Percentiles rank a stretch among this genome's conserved stretches.
Evolutionary conservation across 148 eudicot species (phyloP).

Genomic region (Fagopyrum homotropicum): DNA sequence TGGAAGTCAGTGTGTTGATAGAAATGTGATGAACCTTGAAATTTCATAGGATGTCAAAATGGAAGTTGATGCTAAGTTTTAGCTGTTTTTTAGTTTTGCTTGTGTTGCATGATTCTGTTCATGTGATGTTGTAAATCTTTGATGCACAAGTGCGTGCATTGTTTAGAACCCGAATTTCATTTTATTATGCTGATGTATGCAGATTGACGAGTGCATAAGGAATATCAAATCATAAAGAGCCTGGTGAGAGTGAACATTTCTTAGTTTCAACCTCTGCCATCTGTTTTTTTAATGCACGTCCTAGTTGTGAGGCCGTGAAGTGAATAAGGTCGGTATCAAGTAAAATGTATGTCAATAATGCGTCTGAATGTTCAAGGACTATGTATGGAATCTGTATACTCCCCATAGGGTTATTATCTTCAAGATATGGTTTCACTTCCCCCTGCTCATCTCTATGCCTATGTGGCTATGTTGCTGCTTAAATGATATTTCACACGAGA

Average conservation of each 20-base stretch:
- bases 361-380: background rate
- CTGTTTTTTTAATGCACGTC: background rate
- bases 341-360: background rate
- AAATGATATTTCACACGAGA: no score
- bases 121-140: background rate
- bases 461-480: no score
- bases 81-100: background rate
- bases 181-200: background rate
- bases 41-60: background rate
- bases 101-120: background rate
- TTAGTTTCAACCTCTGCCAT: background rate
- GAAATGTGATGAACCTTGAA: background rate
- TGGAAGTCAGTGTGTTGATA: background rate
- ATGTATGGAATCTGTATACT: slow-evolving; percentile 1
- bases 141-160: background rate
- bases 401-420: background rate
- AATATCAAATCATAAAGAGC: background rate
- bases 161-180: background rate
- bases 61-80: background rate
- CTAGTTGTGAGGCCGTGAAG: background rate
- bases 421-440: no score
- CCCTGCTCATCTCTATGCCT: no score
- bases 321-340: background rate
- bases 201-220: background rate
- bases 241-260: slow-evolving; percentile 3